Base-by-base conservation (phyloP, 306 rosid genomes). In the Carpinus viminea region DNA sequence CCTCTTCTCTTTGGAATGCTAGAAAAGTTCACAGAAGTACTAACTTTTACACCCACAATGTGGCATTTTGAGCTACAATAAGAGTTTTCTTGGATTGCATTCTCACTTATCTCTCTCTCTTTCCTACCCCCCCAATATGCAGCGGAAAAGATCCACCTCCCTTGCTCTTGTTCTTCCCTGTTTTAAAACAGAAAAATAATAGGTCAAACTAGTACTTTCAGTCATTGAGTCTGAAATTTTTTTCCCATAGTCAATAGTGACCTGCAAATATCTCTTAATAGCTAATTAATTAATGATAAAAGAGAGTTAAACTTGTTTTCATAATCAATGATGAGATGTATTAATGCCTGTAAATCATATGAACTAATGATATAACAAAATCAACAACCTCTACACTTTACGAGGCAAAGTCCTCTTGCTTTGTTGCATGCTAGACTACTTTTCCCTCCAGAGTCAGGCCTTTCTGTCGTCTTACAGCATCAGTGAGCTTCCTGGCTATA, bases 381-480 rank as follows among this genome's bases (percentile, higher is more conserved):
- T 46, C 9, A 74, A 57, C 48, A 62, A 64, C 46, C 51, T 83
- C 88, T 75, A 94, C 69, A 92, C 97, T 86, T 94, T 92, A n/a
- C 96, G 93, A 55, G 97, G 94, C 74, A 68, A 82, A 41, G 98
- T 94, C 91, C 98, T 89, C 83, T 90, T 90, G 98, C 84, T 94
- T 94, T 71, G 98, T 88, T 36, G 94, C 98, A 72, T 90, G 92
- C 53, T 90, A 97, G 71, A 92, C 98, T 12, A 94, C 96, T 83
- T 94, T 90, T 81, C 90, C 94, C 86, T 92, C 98, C 59, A 92
- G 96, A 0, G 89, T 89, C 79, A 92, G 97, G 74, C 98, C 98
- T 86, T 92, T 94, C 4, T 88, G 87, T 53, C 97, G 75, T 79
- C 96, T 90, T 20, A 94, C 96, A 2, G 88, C 73, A 47, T 94